Base-by-base conservation (phyloP, 2,329 filamentous ascomycete species). In the Aotearoamyces nothofagi region DNA sequence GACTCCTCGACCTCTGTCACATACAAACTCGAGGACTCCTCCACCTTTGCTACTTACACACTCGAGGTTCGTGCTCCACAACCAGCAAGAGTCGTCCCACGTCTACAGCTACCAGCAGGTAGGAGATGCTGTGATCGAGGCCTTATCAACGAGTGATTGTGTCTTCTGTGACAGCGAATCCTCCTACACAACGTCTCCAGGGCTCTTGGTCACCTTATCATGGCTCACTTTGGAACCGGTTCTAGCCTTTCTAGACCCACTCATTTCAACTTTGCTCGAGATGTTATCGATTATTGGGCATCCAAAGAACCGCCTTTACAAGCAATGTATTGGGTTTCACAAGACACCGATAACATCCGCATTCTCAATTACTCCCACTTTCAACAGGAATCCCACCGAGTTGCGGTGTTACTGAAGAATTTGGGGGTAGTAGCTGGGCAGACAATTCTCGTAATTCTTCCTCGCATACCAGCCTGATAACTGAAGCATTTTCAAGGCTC, bases 271-370 rank as follows among this genome's bases (percentile, higher is more conserved):
- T 57, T 56, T 33, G 53, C 53, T 8, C 42, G 36, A 22, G 46
- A 56, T 42, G 49, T 57, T 25, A 48, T 57, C 27, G 53, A 57
- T 36, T 44, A 53, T 37, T 55, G 51, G 50, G 53, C 54, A 9
- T 22, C 31, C 2, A 39, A 43, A 9, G 33, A 42, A 6, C 43
- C 47, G 4, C 31, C 39, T 4, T 40, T 37, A 3, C 34, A 40
- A n/a, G 54, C 54, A 8, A 50, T 57, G 41, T 41, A 52, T 29
- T 57, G 54, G 53, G 39, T 53, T 19, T 49, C 51, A 9, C 43
- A 53, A 28, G 42, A 51, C 16, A 42, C 48, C 9, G 38, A 36
- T 22, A 37, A 37, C 4, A 41, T 42, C 15, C 35, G 40, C 6
- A 37, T 43, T 24, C 36, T 57, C 10, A 47, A 45, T 5, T 57